Evolutionary conservation across 768 basidiomycete genomes (phyloP).

Genomic region (Megacollybia marginata): DNA sequence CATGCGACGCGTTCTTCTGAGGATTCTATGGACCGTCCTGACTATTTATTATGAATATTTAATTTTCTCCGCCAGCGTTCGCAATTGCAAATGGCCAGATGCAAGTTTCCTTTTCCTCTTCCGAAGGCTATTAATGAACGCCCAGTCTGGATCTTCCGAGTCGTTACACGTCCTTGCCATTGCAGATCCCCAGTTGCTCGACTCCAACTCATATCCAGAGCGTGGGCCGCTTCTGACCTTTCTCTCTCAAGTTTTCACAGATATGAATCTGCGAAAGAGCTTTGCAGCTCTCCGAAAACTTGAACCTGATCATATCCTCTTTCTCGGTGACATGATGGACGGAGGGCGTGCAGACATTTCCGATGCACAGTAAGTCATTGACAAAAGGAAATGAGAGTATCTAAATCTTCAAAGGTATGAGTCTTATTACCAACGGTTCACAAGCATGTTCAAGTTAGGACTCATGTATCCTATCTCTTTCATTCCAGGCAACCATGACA

Average conservation of each 20-base stretch:
- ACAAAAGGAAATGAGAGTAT: no score
- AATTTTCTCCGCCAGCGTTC: conserved; percentile 25
- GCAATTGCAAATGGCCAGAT: conserved; percentile 33
- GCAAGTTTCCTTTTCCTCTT: no score
- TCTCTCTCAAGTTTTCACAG: conserved; percentile 59
- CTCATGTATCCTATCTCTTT: conserved; percentile 49
- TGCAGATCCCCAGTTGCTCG: conserved; percentile 84
- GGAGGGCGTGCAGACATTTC: conserved; percentile 33
- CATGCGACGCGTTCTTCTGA: no score
- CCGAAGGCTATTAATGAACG: no score
- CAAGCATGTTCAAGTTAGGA: conserved; percentile 52
- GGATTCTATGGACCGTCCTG: conserved; percentile 51
- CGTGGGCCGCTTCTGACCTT: conserved; percentile 47
- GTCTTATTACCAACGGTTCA: conserved; percentile 59
- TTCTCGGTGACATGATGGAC: conserved; percentile 93
- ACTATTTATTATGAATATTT: conserved; percentile 56
- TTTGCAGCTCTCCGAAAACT: conserved; percentile 64
- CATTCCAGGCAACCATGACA: conserved; percentile 89
- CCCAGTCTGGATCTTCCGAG: no score
- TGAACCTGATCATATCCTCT: conserved; percentile 66
- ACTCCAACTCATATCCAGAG: conserved; percentile 65
- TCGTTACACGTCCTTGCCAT: conserved; percentile 61
- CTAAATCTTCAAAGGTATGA: conserved; percentile 52
- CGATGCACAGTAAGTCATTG: no score
- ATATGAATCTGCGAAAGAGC: conserved; percentile 78